Evolutionary conservation across 257 asterid genomes (phyloP).

Genomic region (Solanum chmielewskii): DNA sequence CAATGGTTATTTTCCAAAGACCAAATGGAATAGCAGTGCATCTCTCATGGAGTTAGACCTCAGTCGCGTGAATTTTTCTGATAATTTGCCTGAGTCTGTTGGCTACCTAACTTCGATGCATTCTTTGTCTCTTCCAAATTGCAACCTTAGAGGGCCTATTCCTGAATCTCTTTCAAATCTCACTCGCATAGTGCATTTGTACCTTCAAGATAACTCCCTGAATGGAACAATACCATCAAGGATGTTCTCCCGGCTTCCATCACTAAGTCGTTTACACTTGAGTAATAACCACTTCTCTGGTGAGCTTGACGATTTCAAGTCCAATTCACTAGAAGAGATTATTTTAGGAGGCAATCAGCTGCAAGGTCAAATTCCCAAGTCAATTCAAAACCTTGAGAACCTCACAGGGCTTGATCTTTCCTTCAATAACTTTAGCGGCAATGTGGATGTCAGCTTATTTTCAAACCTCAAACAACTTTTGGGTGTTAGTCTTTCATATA

Average conservation of each 20-base stretch:
- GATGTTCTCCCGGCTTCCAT: not conserved
- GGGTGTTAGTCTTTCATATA: not conserved
- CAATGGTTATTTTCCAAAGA: not conserved
- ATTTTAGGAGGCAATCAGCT: not conserved
- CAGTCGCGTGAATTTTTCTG: not conserved
- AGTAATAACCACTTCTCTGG: not conserved
- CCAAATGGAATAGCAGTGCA: not conserved
- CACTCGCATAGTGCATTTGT: not conserved
- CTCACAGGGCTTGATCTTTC: not conserved
- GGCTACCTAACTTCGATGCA: not conserved
- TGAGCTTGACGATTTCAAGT: not conserved
- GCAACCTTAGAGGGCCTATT: not conserved
- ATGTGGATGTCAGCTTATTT: not conserved
- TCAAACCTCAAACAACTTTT: not conserved
- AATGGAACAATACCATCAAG: not conserved
- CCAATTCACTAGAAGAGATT: not conserved
- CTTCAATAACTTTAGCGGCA: not conserved
- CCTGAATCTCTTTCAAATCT: not conserved
- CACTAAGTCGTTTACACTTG: not conserved
- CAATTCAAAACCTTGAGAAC: not conserved
- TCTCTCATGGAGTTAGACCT: not conserved
- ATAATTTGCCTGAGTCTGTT: not conserved
- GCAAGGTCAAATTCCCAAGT: not conserved
- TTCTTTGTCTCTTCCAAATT: not conserved
- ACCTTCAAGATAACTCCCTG: not conserved